Conservation (phyloP, 306 rosid genomes). For the Fragaria vesca region DNA sequence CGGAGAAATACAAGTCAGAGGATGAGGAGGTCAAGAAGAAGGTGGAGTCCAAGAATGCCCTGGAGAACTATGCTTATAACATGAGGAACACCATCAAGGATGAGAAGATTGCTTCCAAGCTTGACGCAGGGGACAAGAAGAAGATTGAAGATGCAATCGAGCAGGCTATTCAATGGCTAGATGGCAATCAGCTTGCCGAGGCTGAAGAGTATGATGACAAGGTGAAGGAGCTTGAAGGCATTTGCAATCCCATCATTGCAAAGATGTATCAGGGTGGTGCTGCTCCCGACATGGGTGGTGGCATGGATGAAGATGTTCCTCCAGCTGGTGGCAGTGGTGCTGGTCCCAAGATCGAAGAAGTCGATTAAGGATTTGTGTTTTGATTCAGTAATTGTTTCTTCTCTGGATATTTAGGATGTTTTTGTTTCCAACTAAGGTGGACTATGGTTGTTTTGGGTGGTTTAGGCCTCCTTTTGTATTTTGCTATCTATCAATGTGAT, state of each 20-base stretch:
- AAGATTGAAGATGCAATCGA: slow-evolving; percentile 60
- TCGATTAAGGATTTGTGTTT: neutral
- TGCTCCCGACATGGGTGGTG: neutral
- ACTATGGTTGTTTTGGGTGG: neutral
- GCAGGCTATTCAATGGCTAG: slow-evolving; percentile 49
- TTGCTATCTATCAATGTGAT: no score
- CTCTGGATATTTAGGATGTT: no score
- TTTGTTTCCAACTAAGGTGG: no score
- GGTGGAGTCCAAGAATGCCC: no score
- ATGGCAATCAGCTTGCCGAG: slow-evolving; percentile 54
- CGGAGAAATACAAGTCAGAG: neutral
- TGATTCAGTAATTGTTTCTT: neutral
- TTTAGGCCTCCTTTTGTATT: no score
- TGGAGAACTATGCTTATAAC: slow-evolving; percentile 13
- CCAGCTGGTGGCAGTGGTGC: neutral
- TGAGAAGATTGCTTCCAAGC: slow-evolving; percentile 53
- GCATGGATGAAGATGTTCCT: neutral
- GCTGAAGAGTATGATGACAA: slow-evolving; percentile 21
- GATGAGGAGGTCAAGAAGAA: no score
- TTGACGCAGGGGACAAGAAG: slow-evolving; percentile 49
- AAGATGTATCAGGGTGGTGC: slow-evolving; percentile 24
- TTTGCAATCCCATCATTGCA: slow-evolving; percentile 58
- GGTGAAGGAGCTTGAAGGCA: slow-evolving; percentile 54
- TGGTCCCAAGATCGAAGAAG: neutral
- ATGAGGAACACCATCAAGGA: slow-evolving; percentile 61